phyloP scores from a whole-genome alignment of 371 early-diverging fungal species.

The Syncephalis plumigaleata region DNA sequence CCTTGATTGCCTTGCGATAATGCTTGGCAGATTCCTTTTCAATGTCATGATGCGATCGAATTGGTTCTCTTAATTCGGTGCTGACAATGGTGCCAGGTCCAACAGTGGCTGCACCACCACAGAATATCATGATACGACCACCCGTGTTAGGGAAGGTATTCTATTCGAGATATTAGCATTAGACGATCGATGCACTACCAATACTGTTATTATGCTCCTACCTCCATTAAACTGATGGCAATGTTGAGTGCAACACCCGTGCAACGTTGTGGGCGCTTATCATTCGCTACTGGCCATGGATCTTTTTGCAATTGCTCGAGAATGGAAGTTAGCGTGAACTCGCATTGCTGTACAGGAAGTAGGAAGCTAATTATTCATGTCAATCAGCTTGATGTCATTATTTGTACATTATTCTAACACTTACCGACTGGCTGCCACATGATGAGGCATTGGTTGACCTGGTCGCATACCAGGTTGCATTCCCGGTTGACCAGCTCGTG shows the following conservation, averaged over 20 bases:
- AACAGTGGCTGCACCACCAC: slow-evolving; percentile 96
- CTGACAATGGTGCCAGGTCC: slow-evolving; percentile 97
- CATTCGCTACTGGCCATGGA: slow-evolving; percentile 96
- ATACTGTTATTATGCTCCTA: no score
- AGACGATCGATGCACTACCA: no score
- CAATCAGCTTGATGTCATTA: no score
- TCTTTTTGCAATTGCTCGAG: slow-evolving; percentile 93
- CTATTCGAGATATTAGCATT: slow-evolving; percentile 11
- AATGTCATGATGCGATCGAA: slow-evolving; percentile 95
- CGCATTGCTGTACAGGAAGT: slow-evolving; percentile 83
- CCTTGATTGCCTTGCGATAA: slow-evolving; percentile 74
- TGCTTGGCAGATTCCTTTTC: slow-evolving; percentile 90
- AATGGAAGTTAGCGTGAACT: slow-evolving; percentile 84
- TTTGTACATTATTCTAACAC: no score
- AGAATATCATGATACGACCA: slow-evolving; percentile 91
- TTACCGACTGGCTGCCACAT: slow-evolving; percentile 33
- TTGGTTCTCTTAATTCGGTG: slow-evolving; percentile 81
- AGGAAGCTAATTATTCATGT: slow-evolving; percentile 41
- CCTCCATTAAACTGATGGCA: slow-evolving; percentile 90
- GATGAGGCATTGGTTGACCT: slow-evolving; percentile 29
- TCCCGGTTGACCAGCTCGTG: slow-evolving; percentile 33
- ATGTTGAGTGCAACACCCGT: slow-evolving; percentile 97
- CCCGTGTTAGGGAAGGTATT: slow-evolving; percentile 85
- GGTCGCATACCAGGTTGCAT: slow-evolving; percentile 28
- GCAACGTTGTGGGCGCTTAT: slow-evolving; percentile 89